phyloP scores from a whole-genome alignment of 2,329 filamentous ascomycete species.

The Claviceps africana region DNA sequence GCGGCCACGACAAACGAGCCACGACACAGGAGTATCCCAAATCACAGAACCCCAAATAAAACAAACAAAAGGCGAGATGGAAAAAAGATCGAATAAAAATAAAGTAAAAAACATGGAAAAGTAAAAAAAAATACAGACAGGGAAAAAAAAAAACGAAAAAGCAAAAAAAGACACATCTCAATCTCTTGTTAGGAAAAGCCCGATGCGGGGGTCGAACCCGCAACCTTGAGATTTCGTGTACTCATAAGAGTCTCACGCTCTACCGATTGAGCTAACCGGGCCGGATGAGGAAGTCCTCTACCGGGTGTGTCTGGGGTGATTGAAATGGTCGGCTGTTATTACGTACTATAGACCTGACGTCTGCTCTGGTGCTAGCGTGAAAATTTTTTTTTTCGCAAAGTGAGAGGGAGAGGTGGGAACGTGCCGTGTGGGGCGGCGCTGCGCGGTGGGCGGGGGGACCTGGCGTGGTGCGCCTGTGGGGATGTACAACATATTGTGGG shows the following conservation, averaged over 20 bases:
- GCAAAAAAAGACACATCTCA: background rate
- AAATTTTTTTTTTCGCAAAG: background rate
- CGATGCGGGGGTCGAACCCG: constrained; percentile 36
- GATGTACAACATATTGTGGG: too few species aligned
- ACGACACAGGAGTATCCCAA: too few species aligned
- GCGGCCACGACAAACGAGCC: too few species aligned
- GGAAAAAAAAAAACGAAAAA: background rate
- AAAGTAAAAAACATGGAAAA: too few species aligned
- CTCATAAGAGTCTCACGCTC: constrained; percentile 55
- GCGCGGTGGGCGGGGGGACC: too few species aligned
- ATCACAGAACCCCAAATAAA: too few species aligned
- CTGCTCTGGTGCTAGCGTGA: background rate
- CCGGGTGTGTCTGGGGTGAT: background rate
- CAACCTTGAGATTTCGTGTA: constrained; percentile 31
- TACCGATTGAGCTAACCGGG: constrained; percentile 34
- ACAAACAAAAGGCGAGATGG: too few species aligned
- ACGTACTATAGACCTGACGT: background rate
- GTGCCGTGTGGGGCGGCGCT: too few species aligned
- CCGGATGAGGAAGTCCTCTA: constrained; percentile 3
- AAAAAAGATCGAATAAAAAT: too few species aligned
- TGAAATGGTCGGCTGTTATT: accelerated
- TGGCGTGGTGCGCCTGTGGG: too few species aligned
- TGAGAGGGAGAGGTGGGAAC: too few species aligned
- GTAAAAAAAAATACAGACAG: background rate
- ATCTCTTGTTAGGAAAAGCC: constrained; percentile 8